Percentiles rank a stretch among this genome's conserved stretches.
These are phyloP conservation scores for Panaeolus papilionaceus DNA, from an alignment of 768 basidiomycete species.

Conservation along the genomic window DNA sequence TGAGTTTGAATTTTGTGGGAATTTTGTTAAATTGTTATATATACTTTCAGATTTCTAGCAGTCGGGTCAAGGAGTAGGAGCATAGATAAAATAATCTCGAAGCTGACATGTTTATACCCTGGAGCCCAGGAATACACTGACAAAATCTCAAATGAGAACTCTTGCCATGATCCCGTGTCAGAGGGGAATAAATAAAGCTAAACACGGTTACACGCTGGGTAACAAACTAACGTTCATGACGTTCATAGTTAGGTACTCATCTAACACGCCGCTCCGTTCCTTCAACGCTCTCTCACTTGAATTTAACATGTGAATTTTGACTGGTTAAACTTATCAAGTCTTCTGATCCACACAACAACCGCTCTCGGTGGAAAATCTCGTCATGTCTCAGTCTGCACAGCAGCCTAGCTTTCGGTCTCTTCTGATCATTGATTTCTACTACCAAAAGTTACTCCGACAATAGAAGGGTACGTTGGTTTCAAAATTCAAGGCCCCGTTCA, in stretches of 20 bases:
- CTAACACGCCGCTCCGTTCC: not conserved
- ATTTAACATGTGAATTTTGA: slow-evolving; percentile 2
- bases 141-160: too few species aligned
- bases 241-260: not conserved
- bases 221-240: too few species aligned
- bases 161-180: not conserved
- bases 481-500: not conserved
- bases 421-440: not conserved
- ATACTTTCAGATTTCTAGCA: too few species aligned
- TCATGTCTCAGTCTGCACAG: not conserved
- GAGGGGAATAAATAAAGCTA: not conserved
- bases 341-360: slow-evolving; percentile 10
- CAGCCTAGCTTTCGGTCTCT: not conserved
- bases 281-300: not conserved
- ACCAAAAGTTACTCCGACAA: not conserved
- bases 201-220: not conserved
- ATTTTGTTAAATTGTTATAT: too few species aligned
- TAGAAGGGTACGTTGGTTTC: not conserved
- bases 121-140: too few species aligned
- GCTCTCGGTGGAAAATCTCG: not conserved
- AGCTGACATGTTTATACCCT: too few species aligned
- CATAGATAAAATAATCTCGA: too few species aligned
- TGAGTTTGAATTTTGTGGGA: slow-evolving; percentile 7
- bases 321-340: not conserved
- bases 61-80: too few species aligned